phyloP scores from a whole-genome alignment of 306 rosid genomes.

The Vigna radiata region DNA sequence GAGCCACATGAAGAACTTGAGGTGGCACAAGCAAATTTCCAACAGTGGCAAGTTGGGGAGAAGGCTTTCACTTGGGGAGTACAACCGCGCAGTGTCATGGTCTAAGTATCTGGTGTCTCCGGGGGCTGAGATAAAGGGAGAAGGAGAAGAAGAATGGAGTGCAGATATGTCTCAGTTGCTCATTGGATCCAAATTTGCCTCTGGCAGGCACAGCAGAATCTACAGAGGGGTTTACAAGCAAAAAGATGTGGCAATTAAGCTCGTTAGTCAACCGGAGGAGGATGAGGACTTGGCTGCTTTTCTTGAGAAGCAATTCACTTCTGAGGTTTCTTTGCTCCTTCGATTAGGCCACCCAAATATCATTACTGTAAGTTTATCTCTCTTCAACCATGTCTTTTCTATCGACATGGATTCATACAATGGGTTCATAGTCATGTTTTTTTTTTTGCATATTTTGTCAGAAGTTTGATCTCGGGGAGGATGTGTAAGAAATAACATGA shows the following conservation, averaged over 20 bases:
- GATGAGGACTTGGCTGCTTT: conserved; percentile 72
- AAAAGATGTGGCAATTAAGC: conserved; percentile 87
- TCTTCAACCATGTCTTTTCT: background rate
- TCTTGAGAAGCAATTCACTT: conserved; percentile 86
- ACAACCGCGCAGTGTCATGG: conserved; percentile 92
- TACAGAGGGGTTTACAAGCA: conserved; percentile 88
- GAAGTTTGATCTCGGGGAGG: background rate
- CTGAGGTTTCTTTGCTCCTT: conserved; percentile 84
- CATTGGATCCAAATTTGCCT: conserved; percentile 82
- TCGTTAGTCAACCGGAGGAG: conserved; percentile 88
- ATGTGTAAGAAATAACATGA: background rate
- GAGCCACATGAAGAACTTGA: conserved; percentile 69
- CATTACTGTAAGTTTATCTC: conserved; percentile 68
- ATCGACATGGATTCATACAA: background rate
- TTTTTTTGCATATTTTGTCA: background rate
- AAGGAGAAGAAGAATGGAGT: conserved; percentile 95
- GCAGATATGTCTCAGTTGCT: conserved; percentile 91
- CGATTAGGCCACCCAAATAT: conserved; percentile 81
- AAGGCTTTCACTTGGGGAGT: conserved; percentile 81
- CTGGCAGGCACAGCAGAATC: conserved; percentile 90
- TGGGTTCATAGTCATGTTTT: background rate
- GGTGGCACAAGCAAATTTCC: conserved; percentile 64
- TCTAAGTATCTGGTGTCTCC: conserved; percentile 88
- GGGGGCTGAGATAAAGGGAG: conserved; percentile 87
- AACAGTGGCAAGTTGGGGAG: conserved; percentile 60